A percentile compares a stretch with the other conserved stretches of the same genome.
Conservation (phyloP, 495 filamentous ascomycete species). For the Aspergillus biplanus region DNA sequence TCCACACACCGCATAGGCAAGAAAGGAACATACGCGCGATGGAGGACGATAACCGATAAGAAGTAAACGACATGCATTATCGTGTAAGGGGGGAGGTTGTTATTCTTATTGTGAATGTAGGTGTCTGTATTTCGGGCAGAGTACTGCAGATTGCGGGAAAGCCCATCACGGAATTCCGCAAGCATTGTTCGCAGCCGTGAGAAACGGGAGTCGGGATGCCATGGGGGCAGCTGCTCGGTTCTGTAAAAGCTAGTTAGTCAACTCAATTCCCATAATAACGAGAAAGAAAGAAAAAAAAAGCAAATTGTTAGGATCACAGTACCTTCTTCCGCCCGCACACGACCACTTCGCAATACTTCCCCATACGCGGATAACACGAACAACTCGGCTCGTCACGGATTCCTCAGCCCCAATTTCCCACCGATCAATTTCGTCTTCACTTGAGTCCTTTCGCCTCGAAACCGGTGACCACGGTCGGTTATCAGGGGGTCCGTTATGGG, state of each 20-base stretch:
- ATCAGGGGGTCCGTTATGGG: constrained; percentile 39
- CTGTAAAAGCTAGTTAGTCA: constrained; percentile 20
- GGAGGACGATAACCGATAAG: constrained; percentile 76
- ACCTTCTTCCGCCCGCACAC: constrained; percentile 70
- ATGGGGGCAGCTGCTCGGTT: constrained; percentile 61
- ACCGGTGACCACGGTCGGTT: constrained; percentile 49
- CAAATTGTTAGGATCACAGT: not conserved
- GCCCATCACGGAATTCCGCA: constrained; percentile 64
- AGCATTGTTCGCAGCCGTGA: constrained; percentile 61
- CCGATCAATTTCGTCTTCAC: constrained; percentile 65
- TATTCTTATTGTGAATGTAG: constrained; percentile 69
- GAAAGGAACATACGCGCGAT: constrained; percentile 83
- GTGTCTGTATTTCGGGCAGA: constrained; percentile 76
- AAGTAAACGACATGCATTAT: constrained; percentile 79
- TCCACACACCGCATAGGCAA: constrained; percentile 70
- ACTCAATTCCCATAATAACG: not conserved
- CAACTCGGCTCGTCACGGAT: constrained; percentile 73
- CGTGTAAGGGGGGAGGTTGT: constrained; percentile 71
- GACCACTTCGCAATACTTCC: constrained; percentile 78
- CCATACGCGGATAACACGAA: constrained; percentile 79
- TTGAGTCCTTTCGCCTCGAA: constrained; percentile 65
- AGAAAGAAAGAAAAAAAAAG: not conserved
- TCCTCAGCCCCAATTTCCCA: constrained; percentile 65
- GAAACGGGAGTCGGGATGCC: constrained; percentile 66
- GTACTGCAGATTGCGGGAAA: constrained; percentile 73